Evolutionary conservation across 2,329 filamentous ascomycete genomes (phyloP).

Genomic region (Pyrenophora graminea): DNA sequence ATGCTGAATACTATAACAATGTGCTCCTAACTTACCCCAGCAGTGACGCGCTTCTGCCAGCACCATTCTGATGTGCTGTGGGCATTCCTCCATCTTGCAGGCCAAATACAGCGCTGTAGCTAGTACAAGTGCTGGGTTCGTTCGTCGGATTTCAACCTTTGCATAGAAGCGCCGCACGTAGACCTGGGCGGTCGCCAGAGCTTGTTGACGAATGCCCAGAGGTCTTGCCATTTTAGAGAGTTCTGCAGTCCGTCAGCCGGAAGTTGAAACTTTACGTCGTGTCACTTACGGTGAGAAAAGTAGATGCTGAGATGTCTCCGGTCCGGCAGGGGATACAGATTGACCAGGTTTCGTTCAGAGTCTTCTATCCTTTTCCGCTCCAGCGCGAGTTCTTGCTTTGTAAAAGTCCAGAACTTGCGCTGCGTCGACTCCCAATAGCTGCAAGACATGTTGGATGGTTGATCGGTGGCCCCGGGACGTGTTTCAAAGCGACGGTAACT

Average conservation of each 20-base stretch:
- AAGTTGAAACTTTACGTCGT: neutral
- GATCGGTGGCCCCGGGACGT: neutral
- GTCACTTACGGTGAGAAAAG: slow-evolving; percentile 78
- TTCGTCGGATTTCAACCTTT: slow-evolving; percentile 86
- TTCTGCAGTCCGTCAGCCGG: slow-evolving; percentile 51
- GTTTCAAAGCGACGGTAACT: neutral
- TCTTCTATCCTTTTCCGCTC: slow-evolving; percentile 78
- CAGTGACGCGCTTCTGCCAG: slow-evolving; percentile 82
- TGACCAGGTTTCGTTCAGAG: slow-evolving; percentile 72
- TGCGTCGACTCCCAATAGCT: slow-evolving; percentile 98
- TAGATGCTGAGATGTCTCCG: slow-evolving; percentile 84
- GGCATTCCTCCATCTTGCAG: slow-evolving; percentile 97
- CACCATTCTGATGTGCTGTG: slow-evolving; percentile 92
- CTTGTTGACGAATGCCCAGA: slow-evolving; percentile 84
- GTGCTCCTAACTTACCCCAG: slow-evolving; percentile 34
- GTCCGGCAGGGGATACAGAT: slow-evolving; percentile 81
- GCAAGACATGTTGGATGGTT: slow-evolving; percentile 71
- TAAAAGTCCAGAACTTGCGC: slow-evolving; percentile 86
- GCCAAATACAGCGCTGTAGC: slow-evolving; percentile 94
- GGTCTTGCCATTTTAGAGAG: slow-evolving; percentile 82
- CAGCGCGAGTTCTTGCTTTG: slow-evolving; percentile 75
- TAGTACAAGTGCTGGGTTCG: slow-evolving; percentile 90
- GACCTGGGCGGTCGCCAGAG: slow-evolving; percentile 89
- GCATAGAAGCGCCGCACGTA: slow-evolving; percentile 95
- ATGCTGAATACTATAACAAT: no score